phyloP scores from a whole-genome alignment of 257 asterid genomes.

The Fraxinus excelsior region DNA sequence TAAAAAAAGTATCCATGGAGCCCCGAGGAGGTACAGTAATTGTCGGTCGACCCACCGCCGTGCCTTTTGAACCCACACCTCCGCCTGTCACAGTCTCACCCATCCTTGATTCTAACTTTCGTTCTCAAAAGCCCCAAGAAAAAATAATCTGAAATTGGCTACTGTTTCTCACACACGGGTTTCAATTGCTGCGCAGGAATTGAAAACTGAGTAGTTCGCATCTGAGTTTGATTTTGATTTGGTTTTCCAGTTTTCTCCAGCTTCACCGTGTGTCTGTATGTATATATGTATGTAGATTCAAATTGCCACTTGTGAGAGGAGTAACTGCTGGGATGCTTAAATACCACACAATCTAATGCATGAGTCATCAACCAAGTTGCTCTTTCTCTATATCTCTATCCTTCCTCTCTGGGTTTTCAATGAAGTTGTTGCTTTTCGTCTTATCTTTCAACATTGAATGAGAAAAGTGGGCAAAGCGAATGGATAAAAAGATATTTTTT shows the following conservation, averaged over 20 bases:
- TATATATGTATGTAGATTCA: not conserved
- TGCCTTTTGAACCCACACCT: slow-evolving; percentile 31
- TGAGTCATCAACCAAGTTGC: slow-evolving; percentile 33
- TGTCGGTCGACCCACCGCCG: slow-evolving; percentile 33
- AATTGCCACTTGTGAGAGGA: slow-evolving; percentile 32
- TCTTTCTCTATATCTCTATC: not conserved
- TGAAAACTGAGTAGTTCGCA: not conserved
- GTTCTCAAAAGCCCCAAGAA: not conserved
- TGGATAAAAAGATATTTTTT: not conserved
- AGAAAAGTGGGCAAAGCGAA: slow-evolving; percentile 17
- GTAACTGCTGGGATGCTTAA: slow-evolving; percentile 8
- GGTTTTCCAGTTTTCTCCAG: not conserved
- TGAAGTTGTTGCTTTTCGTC: slow-evolving; percentile 24
- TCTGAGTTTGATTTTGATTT: not conserved
- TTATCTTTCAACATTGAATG: slow-evolving; percentile 18
- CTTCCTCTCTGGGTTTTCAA: slow-evolving; percentile 18
- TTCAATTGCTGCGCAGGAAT: not conserved
- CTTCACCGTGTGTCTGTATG: not conserved
- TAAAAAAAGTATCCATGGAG: slow-evolving; percentile 50
- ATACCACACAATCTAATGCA: slow-evolving; percentile 14
- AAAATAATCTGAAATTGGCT: not conserved
- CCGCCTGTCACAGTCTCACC: slow-evolving; percentile 37
- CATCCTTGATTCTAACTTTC: slow-evolving; percentile 27
- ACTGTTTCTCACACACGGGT: not conserved
- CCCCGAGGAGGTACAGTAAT: slow-evolving; percentile 61